These are phyloP conservation scores for Hanseniaspora lindneri DNA, from an alignment of 805 yeast species.

Conservation along the genomic window DNA sequence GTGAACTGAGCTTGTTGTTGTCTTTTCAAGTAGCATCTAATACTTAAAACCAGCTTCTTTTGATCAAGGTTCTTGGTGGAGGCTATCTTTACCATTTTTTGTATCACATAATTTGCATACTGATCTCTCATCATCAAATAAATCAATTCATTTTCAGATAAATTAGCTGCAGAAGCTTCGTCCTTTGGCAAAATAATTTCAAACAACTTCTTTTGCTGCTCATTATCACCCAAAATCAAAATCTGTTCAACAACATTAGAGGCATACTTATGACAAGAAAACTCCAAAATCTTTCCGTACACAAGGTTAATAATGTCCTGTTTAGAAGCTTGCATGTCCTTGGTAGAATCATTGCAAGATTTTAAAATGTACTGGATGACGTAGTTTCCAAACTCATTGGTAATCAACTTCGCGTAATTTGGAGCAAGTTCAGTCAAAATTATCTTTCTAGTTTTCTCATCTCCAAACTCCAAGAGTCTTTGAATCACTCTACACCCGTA, in stretches of 20 bases:
- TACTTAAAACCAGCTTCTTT: conserved; percentile 55
- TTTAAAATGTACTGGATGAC: conserved; percentile 93
- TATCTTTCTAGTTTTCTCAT: conserved; percentile 47
- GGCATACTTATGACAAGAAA: conserved; percentile 94
- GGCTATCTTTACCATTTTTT: conserved; percentile 77
- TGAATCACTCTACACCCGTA: conserved; percentile 97
- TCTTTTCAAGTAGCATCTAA: conserved; percentile 53
- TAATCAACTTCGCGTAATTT: conserved; percentile 63
- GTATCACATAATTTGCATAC: conserved; percentile 94
- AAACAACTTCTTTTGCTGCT: conserved; percentile 52
- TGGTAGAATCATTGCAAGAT: conserved; percentile 40
- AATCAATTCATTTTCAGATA: conserved; percentile 57
- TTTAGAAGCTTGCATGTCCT: conserved; percentile 33
- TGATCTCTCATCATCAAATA: conserved; percentile 95
- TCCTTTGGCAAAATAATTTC: conserved; percentile 53
- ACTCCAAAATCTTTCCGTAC: conserved; percentile 56
- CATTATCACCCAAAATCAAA: conserved; percentile 55
- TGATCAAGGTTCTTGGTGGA: conserved; percentile 47
- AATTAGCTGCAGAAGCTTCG: conserved; percentile 33
- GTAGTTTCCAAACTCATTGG: conserved; percentile 95
- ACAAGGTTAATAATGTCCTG: conserved; percentile 52
- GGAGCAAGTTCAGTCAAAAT: conserved; percentile 63
- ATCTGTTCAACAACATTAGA: conserved; percentile 95
- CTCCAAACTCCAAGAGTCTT: conserved; percentile 72
- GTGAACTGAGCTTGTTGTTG: background rate